These are phyloP conservation scores for Colletotrichum paranaense DNA, from an alignment of 2,329 filamentous ascomycete genomes.

Conservation along the genomic window DNA sequence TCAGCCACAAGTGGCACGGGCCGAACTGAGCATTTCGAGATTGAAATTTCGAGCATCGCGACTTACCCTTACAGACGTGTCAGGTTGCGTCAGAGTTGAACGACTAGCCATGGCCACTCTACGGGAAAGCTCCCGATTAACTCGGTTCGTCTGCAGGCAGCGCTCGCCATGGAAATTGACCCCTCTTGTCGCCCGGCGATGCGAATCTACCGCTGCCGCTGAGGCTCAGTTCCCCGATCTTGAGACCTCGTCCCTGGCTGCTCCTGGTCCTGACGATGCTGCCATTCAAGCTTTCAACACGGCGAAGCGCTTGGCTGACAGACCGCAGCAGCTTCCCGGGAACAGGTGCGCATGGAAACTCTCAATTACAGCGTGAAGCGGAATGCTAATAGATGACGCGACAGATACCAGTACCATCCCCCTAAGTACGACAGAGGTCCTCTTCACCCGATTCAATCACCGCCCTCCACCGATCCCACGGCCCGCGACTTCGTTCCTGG, in stretches of 20 bases:
- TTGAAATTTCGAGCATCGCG: slow-evolving; percentile 37
- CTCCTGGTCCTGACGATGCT: slow-evolving; percentile 52
- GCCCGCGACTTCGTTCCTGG: slow-evolving; percentile 91
- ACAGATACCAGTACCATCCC: slow-evolving; percentile 89
- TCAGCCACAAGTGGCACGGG: slow-evolving; percentile 34
- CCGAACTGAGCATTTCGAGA: slow-evolving; percentile 33
- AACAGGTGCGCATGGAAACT: slow-evolving; percentile 53
- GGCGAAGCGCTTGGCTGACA: slow-evolving; percentile 47
- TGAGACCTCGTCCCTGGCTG: slow-evolving; percentile 62
- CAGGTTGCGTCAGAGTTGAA: slow-evolving; percentile 17
- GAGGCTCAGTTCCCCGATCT: slow-evolving; percentile 58
- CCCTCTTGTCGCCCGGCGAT: slow-evolving; percentile 47
- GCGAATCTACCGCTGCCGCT: slow-evolving; percentile 58
- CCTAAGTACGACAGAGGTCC: slow-evolving; percentile 96
- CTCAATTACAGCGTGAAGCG: slow-evolving; percentile 39
- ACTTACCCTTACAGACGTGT: slow-evolving; percentile 24
- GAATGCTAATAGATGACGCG: slow-evolving; percentile 36
- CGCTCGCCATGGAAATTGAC: slow-evolving; percentile 41
- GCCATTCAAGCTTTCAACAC: slow-evolving; percentile 54
- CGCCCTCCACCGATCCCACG: slow-evolving; percentile 84
- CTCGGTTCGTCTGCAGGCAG: slow-evolving; percentile 44
- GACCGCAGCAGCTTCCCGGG: slow-evolving; percentile 55
- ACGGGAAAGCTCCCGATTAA: slow-evolving; percentile 52
- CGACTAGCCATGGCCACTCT: slow-evolving; percentile 52
- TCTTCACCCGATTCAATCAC: slow-evolving; percentile 91